phyloP scores from a whole-genome alignment of 441 rosid species.

The Croton laevigatus region DNA sequence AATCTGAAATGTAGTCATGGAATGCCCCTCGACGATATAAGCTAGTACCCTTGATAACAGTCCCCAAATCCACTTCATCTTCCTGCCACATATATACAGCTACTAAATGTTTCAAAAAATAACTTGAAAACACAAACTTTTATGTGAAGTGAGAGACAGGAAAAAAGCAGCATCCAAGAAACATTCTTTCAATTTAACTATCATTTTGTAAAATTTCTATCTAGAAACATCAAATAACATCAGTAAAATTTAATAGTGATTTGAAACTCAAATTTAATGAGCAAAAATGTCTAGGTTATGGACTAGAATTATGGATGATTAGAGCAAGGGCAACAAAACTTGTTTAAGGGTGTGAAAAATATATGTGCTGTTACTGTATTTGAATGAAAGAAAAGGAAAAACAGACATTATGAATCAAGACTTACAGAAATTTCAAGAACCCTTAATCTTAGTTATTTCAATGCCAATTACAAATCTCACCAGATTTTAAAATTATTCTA shows the following conservation, averaged over 20 bases:
- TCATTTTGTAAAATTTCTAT: background rate
- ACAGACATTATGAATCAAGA: background rate
- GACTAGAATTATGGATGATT: background rate
- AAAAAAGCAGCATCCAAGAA: background rate
- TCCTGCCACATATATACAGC: slow-evolving; percentile 47
- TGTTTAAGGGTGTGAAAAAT: background rate
- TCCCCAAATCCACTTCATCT: slow-evolving; percentile 63
- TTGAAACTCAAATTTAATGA: background rate
- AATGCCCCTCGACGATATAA: slow-evolving; percentile 68
- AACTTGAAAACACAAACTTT: background rate
- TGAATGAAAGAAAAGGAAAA: background rate
- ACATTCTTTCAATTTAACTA: background rate
- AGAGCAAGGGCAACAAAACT: background rate
- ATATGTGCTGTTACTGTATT: background rate
- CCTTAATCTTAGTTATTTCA: background rate
- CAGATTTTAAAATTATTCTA: background rate
- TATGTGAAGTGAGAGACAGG: background rate
- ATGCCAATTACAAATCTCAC: background rate
- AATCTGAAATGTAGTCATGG: slow-evolving; percentile 58
- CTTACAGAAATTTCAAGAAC: background rate
- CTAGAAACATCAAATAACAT: background rate
- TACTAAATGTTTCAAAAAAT: slow-evolving; percentile 10
- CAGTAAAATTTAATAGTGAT: background rate
- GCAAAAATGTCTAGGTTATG: background rate
- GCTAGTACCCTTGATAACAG: slow-evolving; percentile 55